Percentiles rank a stretch among this genome's conserved stretches.
These are phyloP conservation scores for Candida sithepensis DNA, from an alignment of 805 yeast species.

Conservation along the genomic window DNA sequence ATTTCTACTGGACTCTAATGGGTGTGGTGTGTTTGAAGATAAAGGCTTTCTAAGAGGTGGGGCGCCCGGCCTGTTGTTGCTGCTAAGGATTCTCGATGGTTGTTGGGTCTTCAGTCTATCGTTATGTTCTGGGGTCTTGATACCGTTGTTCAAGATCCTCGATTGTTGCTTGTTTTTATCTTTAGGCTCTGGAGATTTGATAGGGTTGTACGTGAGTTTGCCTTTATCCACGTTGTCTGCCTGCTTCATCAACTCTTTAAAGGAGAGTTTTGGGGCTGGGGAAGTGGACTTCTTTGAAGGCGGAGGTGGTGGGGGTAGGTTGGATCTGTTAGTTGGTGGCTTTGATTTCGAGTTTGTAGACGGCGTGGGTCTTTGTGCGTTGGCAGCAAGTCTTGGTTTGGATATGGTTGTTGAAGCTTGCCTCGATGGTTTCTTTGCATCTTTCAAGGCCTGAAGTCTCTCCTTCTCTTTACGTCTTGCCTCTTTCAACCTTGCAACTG, in stretches of 20 bases:
- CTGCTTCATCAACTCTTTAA: constrained; percentile 64
- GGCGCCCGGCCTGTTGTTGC: not conserved
- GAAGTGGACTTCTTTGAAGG: constrained; percentile 8
- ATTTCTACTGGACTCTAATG: too few species aligned
- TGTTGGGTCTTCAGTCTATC: not conserved
- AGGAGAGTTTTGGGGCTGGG: constrained; percentile 47
- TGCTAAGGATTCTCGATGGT: not conserved
- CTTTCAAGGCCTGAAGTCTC: constrained; percentile 33
- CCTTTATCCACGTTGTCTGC: constrained; percentile 57
- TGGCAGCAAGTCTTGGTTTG: constrained; percentile 1
- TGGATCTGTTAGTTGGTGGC: constrained; percentile 3
- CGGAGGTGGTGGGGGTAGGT: not conserved
- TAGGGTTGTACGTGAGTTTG: constrained; percentile 34
- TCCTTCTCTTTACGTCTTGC: constrained; percentile 56
- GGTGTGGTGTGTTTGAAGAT: too few species aligned
- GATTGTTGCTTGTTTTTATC: not conserved
- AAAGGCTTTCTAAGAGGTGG: not conserved
- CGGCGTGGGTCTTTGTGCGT: too few species aligned
- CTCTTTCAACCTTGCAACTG: constrained; percentile 66
- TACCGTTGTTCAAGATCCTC: constrained; percentile 1
- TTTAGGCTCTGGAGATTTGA: constrained; percentile 17
- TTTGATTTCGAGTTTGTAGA: constrained; percentile 8
- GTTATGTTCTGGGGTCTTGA: constrained; percentile 16
- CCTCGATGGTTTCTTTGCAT: constrained; percentile 14
- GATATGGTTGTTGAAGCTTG: not conserved